Evolutionary conservation across 176 grass and related monocot genomes (phyloP), one percentile per base, ranked within the genome.

Genomic region (Tillandsia leiboldiana): DNA sequence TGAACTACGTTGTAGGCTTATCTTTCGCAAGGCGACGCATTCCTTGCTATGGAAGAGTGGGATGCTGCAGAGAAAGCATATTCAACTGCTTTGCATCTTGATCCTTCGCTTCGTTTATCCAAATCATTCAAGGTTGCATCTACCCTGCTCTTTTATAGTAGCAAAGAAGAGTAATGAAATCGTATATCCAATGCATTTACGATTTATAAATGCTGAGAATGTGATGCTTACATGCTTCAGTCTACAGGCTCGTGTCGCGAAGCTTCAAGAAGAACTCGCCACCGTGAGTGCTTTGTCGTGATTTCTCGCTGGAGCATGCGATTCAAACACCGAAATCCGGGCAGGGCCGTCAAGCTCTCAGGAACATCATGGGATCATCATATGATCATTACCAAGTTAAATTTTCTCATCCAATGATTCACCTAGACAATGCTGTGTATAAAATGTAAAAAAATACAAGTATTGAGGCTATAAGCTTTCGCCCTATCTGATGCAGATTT

Each of bases 111-210:
- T 75, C 79, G 86, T 17, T 77, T 89, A 0, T 87, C 86, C 69
- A 92, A 79, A 61, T 92, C 89, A 10, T 97, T 93, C 82, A 97
- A 87, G 94, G 94, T 97, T 70, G n/a, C 29, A 68, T 70, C 74
- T 48, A 24, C 62, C 51, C 59, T 51, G 10, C 51, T 8, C 65
- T 20, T 23, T 29, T 50, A 23, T 67, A 26, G 49, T 71, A 1
- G 20, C 1, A 51, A 15, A 7, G 14, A 42, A 10, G 5, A 12
- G 10, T 12, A 12, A 58, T 49, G 12, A 26, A 56, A 23, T n/a
- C 18, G 29, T 8, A 53, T 76, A 14, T 3, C 69, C 7, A 50
- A 64, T 78, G 64, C 33, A 66, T 33, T n/a, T 72, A 42, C 28
- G 79, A 26, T 7, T 51, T 63, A 8, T 18, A 0, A 66, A 61